Base-by-base conservation (phyloP, 345 rosid genomes). In the Populus simonii region DNA sequence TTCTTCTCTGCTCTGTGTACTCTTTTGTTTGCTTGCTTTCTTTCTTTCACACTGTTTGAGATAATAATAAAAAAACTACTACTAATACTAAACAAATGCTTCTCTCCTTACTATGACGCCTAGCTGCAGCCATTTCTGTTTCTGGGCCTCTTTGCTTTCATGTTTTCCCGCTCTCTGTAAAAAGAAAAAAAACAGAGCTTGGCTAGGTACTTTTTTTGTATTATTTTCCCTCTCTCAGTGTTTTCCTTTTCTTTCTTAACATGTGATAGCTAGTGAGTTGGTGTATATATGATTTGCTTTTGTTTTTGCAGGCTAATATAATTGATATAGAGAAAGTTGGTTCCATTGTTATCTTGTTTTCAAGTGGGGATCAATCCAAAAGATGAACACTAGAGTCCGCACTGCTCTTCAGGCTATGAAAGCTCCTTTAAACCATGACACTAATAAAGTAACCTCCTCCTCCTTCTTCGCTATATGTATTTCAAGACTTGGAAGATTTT, bases 371-470 rank as follows among this genome's bases (percentile, higher is more conserved):
- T 29, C 22, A 8, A 71, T 47, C n/a, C 68, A 38, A 84, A 86
- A 85, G 59, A 91, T 91, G 97, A 92, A 88, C 87, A 84, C 90
- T 15, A 89, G 92, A 87, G 89, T 86, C 79, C 92, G 92, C 80
- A 85, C 87, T 65, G 84, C 89, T 86, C 84, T 86, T 87, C 92
- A 83, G 74, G 85, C 92, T 82, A 88, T 89, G 87, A 88, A 88
- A 88, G 80, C 96, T 87, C 87, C 96, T 78, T 80, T 82, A 81
- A 86, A 82, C 85, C 85, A 81, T 74, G 84, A 84, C 66, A 86
- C 76, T 25, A 84, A 39, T 74, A 84, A 87, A 83, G 92, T 89
- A 87, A 81, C 82, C 55, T 89, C 79, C 76, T 72, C 25, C 62
- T 80, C 74, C 65, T 62, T 39, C 49, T 23, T 65, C 33, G 31